Evolutionary conservation across 257 asterid species (phyloP), one percentile per base, ranked within the genome.

Genomic region (Catharanthus roseus): DNA sequence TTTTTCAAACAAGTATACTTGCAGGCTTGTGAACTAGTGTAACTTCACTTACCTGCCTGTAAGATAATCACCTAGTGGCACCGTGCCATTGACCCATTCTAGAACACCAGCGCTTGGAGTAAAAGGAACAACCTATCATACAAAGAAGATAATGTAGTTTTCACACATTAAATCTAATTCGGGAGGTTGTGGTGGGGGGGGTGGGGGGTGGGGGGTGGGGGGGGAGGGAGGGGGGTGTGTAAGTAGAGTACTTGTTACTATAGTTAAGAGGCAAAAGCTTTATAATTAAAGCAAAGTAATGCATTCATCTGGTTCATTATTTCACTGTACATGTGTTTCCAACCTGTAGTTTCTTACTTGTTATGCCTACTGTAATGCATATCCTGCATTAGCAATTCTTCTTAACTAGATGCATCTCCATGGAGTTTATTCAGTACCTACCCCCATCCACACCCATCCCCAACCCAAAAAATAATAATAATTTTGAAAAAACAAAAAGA

Each of bases 91-190:
- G 74, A 93, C 99, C 99, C 99, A 93, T 84, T 93, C 99, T 69
- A 91, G 87, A 79, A 93, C 97, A 77, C 99, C 99, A 63, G 99
- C 99, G 83, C 97, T 91, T 45, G 99, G 99, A 78, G 99, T 91
- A 76, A 93, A 93, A 79, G 99, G 95, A 70, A 93, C 91, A 36
- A 93, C 99, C 99, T 93, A 85, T 79, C 70, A 49, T 81, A 76
- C 36, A 41, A 57, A 66, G 47, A 70, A 61, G 10, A 69, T 11
- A 61, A 58, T 33, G 23, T 36, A 13, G 6, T 23, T 47, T 23
- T 54, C 34, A 50, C 4, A 41, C 33, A 38, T 13, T 53, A 26
- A 42, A 45, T 58, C 65, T 29, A 29, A 58, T 19, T 31, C 33
- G 2, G 2, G 51, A 19, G 0, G 12, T 12, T 5, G 5, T 21